Conservation (phyloP, 2,329 filamentous ascomycete genomes). For the Magnaporthiopsis rhizophila region DNA sequence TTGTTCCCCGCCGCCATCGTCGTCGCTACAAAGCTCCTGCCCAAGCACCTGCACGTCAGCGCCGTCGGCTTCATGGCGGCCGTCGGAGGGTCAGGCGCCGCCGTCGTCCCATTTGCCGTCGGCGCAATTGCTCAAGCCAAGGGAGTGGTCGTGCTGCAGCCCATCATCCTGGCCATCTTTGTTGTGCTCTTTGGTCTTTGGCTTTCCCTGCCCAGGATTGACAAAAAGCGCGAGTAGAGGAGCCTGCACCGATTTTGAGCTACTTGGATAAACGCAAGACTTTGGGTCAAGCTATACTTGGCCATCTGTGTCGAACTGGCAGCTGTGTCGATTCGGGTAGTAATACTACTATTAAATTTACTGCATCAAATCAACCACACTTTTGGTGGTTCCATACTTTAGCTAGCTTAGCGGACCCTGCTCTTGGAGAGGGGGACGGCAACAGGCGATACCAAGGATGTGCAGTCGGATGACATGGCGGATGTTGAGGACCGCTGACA, state of each 20-base stretch:
- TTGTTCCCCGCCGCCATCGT: slow-evolving; percentile 71
- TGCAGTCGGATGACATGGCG: too few relatives aligned
- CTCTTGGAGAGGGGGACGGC: too few relatives aligned
- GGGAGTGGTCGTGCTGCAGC: slow-evolving; percentile 50
- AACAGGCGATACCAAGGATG: too few relatives aligned
- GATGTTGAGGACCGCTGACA: not conserved
- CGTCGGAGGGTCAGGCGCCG: slow-evolving; percentile 66
- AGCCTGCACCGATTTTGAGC: too few relatives aligned
- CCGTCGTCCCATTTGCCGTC: slow-evolving; percentile 57
- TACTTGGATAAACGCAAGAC: too few relatives aligned
- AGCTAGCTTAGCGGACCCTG: too few relatives aligned
- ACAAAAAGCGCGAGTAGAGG: slow-evolving; percentile 4
- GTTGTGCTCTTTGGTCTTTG: slow-evolving; percentile 36
- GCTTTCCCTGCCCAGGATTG: slow-evolving; percentile 27
- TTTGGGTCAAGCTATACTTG: too few relatives aligned
- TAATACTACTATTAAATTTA: too few relatives aligned
- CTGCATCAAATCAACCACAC: too few relatives aligned
- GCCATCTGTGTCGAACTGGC: too few relatives aligned
- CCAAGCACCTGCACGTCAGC: slow-evolving; percentile 65
- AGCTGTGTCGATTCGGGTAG: too few relatives aligned
- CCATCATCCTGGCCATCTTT: slow-evolving; percentile 43
- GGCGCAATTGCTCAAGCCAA: slow-evolving; percentile 56
- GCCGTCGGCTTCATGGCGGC: slow-evolving; percentile 75
- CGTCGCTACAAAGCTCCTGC: slow-evolving; percentile 65
- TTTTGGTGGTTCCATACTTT: too few relatives aligned